Evolutionary conservation across 73 alveolate genomes (phyloP), one percentile per base, ranked within the genome.

Genomic region (Effrenium voratum): DNA sequence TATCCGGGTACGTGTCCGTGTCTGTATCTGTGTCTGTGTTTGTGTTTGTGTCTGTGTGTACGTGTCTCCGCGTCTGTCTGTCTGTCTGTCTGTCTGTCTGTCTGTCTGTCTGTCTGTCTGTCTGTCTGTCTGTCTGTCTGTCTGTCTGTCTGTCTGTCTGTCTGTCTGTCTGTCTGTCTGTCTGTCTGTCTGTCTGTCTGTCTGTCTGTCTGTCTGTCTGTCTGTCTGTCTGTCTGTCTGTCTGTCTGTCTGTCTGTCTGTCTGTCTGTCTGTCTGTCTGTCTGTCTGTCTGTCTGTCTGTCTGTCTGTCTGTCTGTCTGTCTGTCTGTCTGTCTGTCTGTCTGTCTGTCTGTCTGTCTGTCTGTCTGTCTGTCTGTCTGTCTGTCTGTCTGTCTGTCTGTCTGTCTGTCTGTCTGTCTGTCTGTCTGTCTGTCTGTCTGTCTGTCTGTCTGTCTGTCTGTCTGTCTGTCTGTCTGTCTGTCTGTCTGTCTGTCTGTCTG

Each of bases 61-160:
- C n/a, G 40, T 75, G 40, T 75, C 86, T 75, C 40, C n/a, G 55
- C n/a, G 86, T 75, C 86, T 75, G 57, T 75, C 86, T 75, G 57
- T 75, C 86, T 75, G 86, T 75, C 86, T 75, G 57, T 75, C 86
- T 75, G 86, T 75, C 86, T 75, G 86, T 75, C 86, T 75, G 40
- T 75, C 86, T 75, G 86, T 75, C 86, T 75, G 86, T 75, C 86
- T 75, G 57, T 75, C 86, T 75, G 86, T 75, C 86, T 75, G 86
- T 75, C 86, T 75, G 40, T 75, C 86, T 75, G 86, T 75, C 86
- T 75, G 86, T 75, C 86, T 75, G 40, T 75, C 86, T 75, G 86
- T 75, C 86, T 75, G 86, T 75, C 86, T 75, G 57, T 75, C 86
- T 75, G 86, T 75, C 86, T 75, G 86, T 75, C 86, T 75, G 57